Conservation (phyloP, 192 early-diverging fungal genomes). For the Umbelopsis sp. region DNA sequence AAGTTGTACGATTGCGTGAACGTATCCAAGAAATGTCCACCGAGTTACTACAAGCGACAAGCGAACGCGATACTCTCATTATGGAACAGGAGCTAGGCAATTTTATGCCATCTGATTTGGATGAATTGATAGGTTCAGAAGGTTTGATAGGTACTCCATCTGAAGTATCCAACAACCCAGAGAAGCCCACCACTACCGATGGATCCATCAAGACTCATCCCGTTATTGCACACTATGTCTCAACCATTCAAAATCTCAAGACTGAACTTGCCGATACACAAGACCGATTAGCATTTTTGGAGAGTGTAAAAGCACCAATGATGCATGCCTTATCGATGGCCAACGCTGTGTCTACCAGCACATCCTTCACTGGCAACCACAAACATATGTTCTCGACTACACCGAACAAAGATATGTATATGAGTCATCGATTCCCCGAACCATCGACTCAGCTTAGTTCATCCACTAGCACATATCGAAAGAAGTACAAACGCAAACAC, state of each 20-base stretch:
- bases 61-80: conserved; percentile 55
- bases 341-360: conserved; percentile 7
- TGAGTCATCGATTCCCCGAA: neutral
- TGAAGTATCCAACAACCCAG: conserved; percentile 7
- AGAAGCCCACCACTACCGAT: neutral
- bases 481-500: conserved; percentile 6
- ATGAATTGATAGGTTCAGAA: conserved; percentile 23
- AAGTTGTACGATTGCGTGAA: conserved; percentile 48
- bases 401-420: neutral
- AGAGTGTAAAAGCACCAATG: conserved; percentile 21
- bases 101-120: conserved; percentile 36
- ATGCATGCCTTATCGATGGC: conserved; percentile 12
- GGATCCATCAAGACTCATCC: conserved; percentile 31
- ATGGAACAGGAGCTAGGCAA: conserved; percentile 46
- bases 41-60: conserved; percentile 43
- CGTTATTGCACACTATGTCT: conserved; percentile 36
- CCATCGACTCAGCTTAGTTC: neutral
- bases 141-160: conserved; percentile 7
- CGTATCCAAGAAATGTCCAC: conserved; percentile 43
- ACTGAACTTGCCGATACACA: conserved; percentile 37
- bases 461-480: neutral
- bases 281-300: conserved; percentile 29
- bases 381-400: neutral
- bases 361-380: neutral
- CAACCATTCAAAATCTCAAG: conserved; percentile 38